Evolutionary conservation across 352 stramenopile genomes (phyloP), one percentile per base, ranked within the genome.

Genomic region (Phytophthora palmivora): DNA sequence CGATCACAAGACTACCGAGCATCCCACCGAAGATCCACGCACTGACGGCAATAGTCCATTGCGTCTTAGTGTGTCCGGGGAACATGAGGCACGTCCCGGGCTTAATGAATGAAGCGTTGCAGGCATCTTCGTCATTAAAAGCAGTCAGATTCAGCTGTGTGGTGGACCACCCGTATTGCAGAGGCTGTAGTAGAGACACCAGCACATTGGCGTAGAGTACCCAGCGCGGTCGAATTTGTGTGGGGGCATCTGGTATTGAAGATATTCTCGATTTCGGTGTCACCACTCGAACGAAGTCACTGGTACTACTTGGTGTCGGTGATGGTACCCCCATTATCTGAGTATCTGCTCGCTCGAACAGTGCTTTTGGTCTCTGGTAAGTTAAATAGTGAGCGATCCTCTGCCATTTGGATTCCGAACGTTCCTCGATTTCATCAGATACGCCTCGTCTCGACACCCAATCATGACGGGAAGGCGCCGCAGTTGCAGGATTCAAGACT

Each of bases 181-280:
- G 30, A 34, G 30, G 24, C 21, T 56, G 48, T 19, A 56, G 21
- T 21, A 56, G 10, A 22, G 34, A 41, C 21, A 56, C 21, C 6
- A 56, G 16, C 18, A 56, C 34, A 32, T 56, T 56, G 34, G 36
- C 48, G 34, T 56, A 56, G 18, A 56, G 34, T 14, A 41, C 36
- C 34, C 48, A 45, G 7, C 33, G 32, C 15, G 48, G 48, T 26
- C n/a, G 34, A n/a, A 57, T 8, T 18, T 7, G 8, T 56, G 46
- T 1, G 12, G 11, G 22, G 12, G 41, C 12, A 11, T 47, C 41
- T 18, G 46, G 46, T 28, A 19, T 28, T 14, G 26, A 4, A 51
- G 44, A 15, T 53, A 32, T 53, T 18, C 16, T 53, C 11, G 46
- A 33, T 42, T 43, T 53, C 12, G 46, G 46, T 15, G 46, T 53